phyloP scores from a whole-genome alignment of 176 grass and related monocot species.

The Typha latifolia region DNA sequence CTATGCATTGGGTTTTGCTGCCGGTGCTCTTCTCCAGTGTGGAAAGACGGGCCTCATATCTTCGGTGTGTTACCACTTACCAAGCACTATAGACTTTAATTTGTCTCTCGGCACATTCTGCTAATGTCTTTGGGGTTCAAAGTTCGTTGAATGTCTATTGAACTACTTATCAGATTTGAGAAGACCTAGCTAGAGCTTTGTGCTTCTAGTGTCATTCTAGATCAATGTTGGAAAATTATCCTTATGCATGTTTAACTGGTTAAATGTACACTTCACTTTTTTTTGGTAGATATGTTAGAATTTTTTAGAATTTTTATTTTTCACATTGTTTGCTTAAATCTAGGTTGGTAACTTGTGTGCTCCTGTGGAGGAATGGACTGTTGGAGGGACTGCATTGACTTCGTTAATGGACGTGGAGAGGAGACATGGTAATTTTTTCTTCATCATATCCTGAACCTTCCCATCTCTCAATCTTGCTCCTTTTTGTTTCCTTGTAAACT shows the following conservation, averaged over 20 bases:
- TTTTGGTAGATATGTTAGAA: too few species aligned
- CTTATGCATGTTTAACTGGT: too few species aligned
- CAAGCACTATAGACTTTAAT: neutral
- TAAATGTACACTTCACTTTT: too few species aligned
- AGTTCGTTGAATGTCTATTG: too few species aligned
- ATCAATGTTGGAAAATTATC: too few species aligned
- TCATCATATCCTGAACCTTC: neutral
- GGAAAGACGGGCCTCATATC: slow-evolving; percentile 93
- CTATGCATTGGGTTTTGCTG: slow-evolving; percentile 79
- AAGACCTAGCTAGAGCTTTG: too few species aligned
- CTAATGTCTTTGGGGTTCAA: neutral
- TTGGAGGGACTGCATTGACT: slow-evolving; percentile 94
- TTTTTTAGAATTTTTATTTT: neutral
- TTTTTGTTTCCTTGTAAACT: neutral
- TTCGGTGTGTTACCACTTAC: slow-evolving; percentile 46
- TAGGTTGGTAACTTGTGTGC: slow-evolving; percentile 86
- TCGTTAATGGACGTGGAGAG: slow-evolving; percentile 98
- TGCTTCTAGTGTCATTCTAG: too few species aligned
- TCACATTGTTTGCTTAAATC: neutral
- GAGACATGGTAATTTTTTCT: slow-evolving; percentile 65
- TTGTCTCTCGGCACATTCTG: neutral
- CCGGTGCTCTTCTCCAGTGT: slow-evolving; percentile 74
- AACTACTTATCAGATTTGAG: too few species aligned
- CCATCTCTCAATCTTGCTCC: neutral
- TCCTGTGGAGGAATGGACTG: slow-evolving; percentile 89